A percentile compares a stretch with the other conserved stretches of the same genome.
These are phyloP conservation scores for Auriscalpium orientale DNA, from an alignment of 768 basidiomycete genomes.

Conservation along the genomic window DNA sequence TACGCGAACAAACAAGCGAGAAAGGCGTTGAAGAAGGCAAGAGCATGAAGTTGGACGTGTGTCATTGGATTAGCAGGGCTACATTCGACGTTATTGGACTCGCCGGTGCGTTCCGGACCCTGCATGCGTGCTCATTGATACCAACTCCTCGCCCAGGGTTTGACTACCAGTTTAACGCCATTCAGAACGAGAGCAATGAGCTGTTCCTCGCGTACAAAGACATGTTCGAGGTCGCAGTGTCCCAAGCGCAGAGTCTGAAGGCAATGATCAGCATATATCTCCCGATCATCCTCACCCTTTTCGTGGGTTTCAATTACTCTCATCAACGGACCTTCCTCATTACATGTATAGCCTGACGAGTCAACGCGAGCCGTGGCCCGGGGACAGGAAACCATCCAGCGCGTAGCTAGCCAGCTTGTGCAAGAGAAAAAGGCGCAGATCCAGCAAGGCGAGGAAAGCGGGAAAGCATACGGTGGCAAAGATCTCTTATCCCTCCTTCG, in stretches of 20 bases:
- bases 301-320: constrained; percentile 36
- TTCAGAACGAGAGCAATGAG: constrained; percentile 72
- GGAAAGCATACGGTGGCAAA: constrained; percentile 47
- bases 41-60: constrained; percentile 55
- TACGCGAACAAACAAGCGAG: constrained; percentile 26
- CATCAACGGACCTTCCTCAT: not conserved
- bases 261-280: constrained; percentile 48
- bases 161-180: constrained; percentile 80
- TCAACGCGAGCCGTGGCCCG: constrained; percentile 40
- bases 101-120: constrained; percentile 46
- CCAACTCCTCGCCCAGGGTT: constrained; percentile 44
- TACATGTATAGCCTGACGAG: constrained; percentile 43
- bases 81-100: constrained; percentile 90
- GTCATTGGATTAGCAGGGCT: constrained; percentile 72
- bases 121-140: not conserved
- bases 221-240: constrained; percentile 71
- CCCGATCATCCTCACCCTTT: constrained; percentile 45
- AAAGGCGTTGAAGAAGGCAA: constrained; percentile 3
- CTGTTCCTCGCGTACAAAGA: constrained; percentile 76
- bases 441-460: constrained; percentile 46
- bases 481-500: constrained; percentile 74
- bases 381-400: constrained; percentile 55
- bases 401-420: constrained; percentile 68
- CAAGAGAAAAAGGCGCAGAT: constrained; percentile 75
- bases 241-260: constrained; percentile 41